Evolutionary conservation across 1,139 yeast species (phyloP), one percentile per base, ranked within the genome.

Genomic region (Nakaseomyces sp.): DNA sequence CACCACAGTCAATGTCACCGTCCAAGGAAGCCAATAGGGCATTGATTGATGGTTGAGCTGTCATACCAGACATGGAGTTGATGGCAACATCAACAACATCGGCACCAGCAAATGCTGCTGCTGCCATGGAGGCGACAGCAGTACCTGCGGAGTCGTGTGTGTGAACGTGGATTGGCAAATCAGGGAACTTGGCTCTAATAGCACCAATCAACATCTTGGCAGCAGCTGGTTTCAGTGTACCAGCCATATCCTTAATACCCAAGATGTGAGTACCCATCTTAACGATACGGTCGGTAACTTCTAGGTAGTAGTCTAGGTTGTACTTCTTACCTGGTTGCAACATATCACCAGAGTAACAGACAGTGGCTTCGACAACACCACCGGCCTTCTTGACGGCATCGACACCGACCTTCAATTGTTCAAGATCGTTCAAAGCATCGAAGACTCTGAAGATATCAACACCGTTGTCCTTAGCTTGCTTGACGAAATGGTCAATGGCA

Each of bases 141-240:
- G 98, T 93, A 72, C 98, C 99, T 37, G 99, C 98, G 53, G 97
- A 88, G 69, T 91, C 99, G 69, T 91, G 99, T 32, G 98, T 89
- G 70, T 91, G 99, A 40, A 91, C 97, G 65, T 91, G 99, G 61
- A 91, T 89, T 55, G 97, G 96, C 62, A 93, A 74, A 60, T 86
- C 79, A 43, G 99, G 98, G 68, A 86, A 87, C 67, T 77, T 81
- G 49, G 77, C 77, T 68, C 98, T 81, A 55, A 91, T 79, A 28
- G 86, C 71, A 47, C 91, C 79, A 59, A 91, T 74, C 63, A 91
- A 77, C 45, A 81, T 53, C 44, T 74, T 79, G 37, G 98, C 98
- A 50, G 98, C 98, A 50, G 78, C 74, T 49, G 99, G 98, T 70
- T 91, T 89, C 72, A 91, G 69, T 49, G 97, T 89, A 71, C 99